These are phyloP conservation scores for Chaetoceros muelleri DNA, from an alignment of 108 stramenopile genomes.

Conservation along the genomic window DNA sequence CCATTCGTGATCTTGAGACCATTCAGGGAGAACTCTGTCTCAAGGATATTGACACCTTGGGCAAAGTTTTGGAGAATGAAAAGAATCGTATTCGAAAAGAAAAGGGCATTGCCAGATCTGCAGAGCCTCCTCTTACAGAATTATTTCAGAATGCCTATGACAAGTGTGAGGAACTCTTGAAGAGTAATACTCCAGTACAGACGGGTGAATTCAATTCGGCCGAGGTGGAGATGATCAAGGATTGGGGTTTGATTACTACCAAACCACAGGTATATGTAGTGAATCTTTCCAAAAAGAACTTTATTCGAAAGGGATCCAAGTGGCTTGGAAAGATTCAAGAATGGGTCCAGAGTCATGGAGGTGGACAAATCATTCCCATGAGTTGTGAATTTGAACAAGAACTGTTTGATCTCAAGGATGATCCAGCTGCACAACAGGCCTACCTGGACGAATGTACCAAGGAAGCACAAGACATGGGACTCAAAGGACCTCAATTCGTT, in stretches of 20 bases:
- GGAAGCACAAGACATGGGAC: constrained; percentile 69
- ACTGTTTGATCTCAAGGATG: constrained; percentile 61
- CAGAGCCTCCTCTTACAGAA: constrained; percentile 58
- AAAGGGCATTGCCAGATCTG: constrained; percentile 62
- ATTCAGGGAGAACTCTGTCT: constrained; percentile 93
- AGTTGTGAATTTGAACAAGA: constrained; percentile 97
- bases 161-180: constrained; percentile 67
- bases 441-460: constrained; percentile 73
- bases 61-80: constrained; percentile 52
- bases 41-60: constrained; percentile 80
- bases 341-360: constrained; percentile 93
- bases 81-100: constrained; percentile 75
- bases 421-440: constrained; percentile 51
- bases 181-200: constrained; percentile 75
- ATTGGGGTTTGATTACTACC: constrained; percentile 91
- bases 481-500: constrained; percentile 78
- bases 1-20: constrained; percentile 97
- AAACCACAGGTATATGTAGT: constrained; percentile 98
- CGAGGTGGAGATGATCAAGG: constrained; percentile 79
- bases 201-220: constrained; percentile 64
- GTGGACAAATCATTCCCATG: constrained; percentile 96
- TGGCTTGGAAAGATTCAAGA: constrained; percentile 92
- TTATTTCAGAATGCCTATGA: constrained; percentile 56
- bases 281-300: constrained; percentile 93
- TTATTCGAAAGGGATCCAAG: constrained; percentile 90